Evolutionary conservation across 2,329 filamentous ascomycete species (phyloP).

Genomic region (Claviceps sp.): DNA sequence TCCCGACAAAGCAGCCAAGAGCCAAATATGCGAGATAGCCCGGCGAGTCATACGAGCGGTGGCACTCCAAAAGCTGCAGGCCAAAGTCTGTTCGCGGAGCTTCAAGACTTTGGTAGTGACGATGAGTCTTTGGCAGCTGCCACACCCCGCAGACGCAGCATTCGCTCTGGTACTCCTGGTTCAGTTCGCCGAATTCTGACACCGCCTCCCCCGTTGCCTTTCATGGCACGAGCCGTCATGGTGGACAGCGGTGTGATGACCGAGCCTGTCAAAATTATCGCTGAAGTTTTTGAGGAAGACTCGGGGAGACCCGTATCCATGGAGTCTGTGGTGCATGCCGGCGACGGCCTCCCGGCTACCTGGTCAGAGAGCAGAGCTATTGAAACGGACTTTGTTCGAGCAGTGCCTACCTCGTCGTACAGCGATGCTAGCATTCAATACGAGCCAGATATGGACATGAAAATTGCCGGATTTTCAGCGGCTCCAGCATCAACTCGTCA

Average conservation of each 20-base stretch:
- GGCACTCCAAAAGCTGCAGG: slow-evolving; percentile 39
- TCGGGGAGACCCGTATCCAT: slow-evolving; percentile 25
- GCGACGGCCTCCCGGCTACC: slow-evolving; percentile 11
- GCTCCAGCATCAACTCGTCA: slow-evolving; percentile 31
- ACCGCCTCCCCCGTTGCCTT: slow-evolving; percentile 35
- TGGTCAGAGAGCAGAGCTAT: slow-evolving; percentile 14
- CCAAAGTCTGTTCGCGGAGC: slow-evolving; percentile 82
- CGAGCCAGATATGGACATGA: slow-evolving; percentile 35
- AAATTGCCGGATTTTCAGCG: slow-evolving; percentile 39
- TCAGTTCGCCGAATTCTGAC: slow-evolving; percentile 30
- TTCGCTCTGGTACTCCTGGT: slow-evolving; percentile 33
- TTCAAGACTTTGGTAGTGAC: slow-evolving; percentile 65
- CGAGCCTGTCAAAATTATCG: slow-evolving; percentile 34
- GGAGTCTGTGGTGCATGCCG: slow-evolving; percentile 25
- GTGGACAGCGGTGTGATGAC: slow-evolving; percentile 49
- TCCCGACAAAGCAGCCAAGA: slow-evolving; percentile 50
- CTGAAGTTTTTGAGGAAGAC: slow-evolving; percentile 6
- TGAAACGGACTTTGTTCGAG: slow-evolving; percentile 22
- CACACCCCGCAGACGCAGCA: slow-evolving; percentile 39
- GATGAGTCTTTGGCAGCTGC: slow-evolving; percentile 54
- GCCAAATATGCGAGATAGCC: slow-evolving; percentile 43
- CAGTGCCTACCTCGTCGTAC: slow-evolving; percentile 34
- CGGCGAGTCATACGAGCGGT: slow-evolving; percentile 39
- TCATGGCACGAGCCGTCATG: slow-evolving; percentile 39
- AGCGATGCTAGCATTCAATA: slow-evolving; percentile 40